Conservation (phyloP, 2,329 filamentous ascomycete species). For the Stagonosporopsis vannaccii region DNA sequence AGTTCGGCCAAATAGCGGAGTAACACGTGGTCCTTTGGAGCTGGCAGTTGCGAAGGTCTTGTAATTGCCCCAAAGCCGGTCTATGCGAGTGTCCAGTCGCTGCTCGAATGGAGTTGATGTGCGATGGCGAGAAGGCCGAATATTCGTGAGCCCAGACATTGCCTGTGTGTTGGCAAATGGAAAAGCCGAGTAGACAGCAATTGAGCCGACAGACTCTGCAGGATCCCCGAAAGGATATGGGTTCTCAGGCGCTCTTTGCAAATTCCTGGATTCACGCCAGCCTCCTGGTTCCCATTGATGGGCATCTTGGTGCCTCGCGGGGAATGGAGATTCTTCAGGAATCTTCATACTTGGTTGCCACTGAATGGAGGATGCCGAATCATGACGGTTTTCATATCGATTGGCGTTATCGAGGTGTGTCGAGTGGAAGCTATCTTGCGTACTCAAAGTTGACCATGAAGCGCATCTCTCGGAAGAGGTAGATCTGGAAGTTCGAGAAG, state of each 20-base stretch:
- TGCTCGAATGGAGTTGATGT: not conserved
- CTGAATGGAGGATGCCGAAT: not conserved
- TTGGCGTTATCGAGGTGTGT: not conserved
- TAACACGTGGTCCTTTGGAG: not conserved
- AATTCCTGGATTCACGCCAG: not conserved
- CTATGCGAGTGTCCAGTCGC: not conserved
- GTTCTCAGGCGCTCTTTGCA: not conserved
- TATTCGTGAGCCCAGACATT: not conserved
- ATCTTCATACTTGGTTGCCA: not conserved
- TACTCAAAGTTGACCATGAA: not conserved
- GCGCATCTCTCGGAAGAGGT: not conserved
- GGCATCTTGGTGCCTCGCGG: not conserved
- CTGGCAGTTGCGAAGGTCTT: constrained; percentile 4
- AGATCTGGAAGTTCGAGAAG: constrained; percentile 1
- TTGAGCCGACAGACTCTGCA: not conserved
- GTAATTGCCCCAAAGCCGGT: constrained; percentile 10
- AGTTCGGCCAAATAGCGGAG: constrained; percentile 1
- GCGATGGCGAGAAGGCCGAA: not conserved
- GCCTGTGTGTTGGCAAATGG: not conserved
- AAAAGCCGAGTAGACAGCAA: not conserved
- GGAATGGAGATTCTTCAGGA: not conserved
- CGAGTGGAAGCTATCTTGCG: not conserved
- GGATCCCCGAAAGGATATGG: not conserved
- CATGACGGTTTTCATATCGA: not conserved
- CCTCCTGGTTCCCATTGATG: not conserved